Percentiles rank a stretch among this genome's conserved stretches.
Conservation (phyloP, 768 basidiomycete species). For the Phanerochaete sordida region DNA sequence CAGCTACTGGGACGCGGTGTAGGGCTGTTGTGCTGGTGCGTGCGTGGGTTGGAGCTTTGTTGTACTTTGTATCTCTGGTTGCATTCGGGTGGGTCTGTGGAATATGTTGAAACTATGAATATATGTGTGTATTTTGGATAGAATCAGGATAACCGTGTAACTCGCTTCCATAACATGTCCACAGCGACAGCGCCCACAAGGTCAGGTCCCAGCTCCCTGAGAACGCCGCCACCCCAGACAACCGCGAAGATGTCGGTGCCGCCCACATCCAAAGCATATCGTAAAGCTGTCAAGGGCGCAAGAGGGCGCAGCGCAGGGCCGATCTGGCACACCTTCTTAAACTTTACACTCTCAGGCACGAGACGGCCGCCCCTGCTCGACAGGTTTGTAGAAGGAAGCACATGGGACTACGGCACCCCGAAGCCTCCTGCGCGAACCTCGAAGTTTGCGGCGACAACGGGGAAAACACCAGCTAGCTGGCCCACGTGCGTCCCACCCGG, state of each 20-base stretch:
- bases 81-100: not conserved
- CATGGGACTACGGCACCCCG: not conserved
- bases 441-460: not conserved
- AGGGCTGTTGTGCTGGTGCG: not conserved
- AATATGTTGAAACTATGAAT: not conserved
- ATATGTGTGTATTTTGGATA: not conserved
- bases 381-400: no score
- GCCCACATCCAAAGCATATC: not conserved
- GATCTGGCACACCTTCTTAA: not conserved
- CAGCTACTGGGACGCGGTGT: not conserved
- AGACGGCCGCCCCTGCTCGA: no score
- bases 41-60: not conserved
- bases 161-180: no score
- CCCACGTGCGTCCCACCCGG: slow-evolving; percentile 30
- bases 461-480: no score
- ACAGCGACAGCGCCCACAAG: no score
- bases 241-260: no score
- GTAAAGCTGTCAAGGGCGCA: not conserved
- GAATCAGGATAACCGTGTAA: not conserved
- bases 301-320: no score
- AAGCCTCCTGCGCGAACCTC: not conserved
- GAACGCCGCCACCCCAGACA: no score
- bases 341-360: not conserved
- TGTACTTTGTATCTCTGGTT: not conserved
- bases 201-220: not conserved